phyloP scores from a whole-genome alignment of 2,329 filamentous ascomycete genomes.

The Colletotrichum spaethianum region DNA sequence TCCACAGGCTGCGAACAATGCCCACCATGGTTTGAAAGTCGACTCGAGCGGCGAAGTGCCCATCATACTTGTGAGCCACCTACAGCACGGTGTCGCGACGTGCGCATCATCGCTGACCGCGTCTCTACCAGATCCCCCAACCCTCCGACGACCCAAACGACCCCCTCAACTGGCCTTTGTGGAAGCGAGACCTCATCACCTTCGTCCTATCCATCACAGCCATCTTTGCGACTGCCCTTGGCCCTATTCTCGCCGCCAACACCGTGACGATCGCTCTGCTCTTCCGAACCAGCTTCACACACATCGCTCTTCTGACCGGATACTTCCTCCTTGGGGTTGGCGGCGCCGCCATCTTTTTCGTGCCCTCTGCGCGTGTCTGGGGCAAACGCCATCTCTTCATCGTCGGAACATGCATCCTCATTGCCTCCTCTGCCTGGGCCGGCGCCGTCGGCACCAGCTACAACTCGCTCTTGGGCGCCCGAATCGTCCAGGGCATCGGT shows the following conservation, averaged over 20 bases:
- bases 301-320: constrained; percentile 86
- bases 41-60: constrained; percentile 76
- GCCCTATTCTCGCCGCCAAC: constrained; percentile 89
- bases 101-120: constrained; percentile 13
- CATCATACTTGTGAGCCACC: constrained; percentile 78
- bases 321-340: constrained; percentile 90
- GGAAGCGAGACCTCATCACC: constrained; percentile 87
- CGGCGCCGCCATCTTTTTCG: constrained; percentile 85
- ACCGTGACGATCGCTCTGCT: constrained; percentile 82
- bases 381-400: constrained; percentile 93
- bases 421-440: constrained; percentile 84
- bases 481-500: constrained; percentile 88
- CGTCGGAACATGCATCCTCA: constrained; percentile 80
- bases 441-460: constrained; percentile 79
- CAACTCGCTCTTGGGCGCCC: constrained; percentile 79
- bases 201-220: constrained; percentile 83
- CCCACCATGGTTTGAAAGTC: constrained; percentile 74
- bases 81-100: not conserved
- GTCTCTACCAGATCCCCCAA: constrained; percentile 72
- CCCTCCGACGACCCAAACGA: constrained; percentile 93
- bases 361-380: constrained; percentile 90
- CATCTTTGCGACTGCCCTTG: constrained; percentile 87
- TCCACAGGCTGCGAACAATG: constrained; percentile 58
- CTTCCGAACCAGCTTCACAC: constrained; percentile 77
- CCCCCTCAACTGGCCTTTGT: constrained; percentile 87